A percentile compares a stretch with the other conserved stretches of the same genome.
phyloP scores from a whole-genome alignment of 2,329 filamentous ascomycete species.

The Colletotrichum sp. region DNA sequence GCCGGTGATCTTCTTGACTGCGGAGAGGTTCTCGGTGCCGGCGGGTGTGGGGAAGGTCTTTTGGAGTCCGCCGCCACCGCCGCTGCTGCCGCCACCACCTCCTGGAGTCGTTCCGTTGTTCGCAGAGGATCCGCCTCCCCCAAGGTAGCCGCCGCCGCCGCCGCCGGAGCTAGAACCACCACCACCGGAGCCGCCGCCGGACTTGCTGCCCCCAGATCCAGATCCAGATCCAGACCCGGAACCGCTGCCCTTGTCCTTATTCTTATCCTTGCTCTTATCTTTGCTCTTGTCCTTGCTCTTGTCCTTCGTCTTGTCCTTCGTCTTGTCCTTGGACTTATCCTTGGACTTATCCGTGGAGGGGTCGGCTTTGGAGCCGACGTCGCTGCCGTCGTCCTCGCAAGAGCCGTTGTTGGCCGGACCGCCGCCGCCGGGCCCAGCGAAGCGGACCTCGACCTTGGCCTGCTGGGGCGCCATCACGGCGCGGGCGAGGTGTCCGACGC shows the following conservation, averaged over 20 bases:
- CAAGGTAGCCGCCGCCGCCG: background rate
- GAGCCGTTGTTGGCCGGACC: background rate
- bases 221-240: background rate
- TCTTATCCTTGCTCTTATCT: background rate
- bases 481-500: background rate
- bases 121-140: background rate
- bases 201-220: background rate
- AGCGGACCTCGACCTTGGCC: background rate
- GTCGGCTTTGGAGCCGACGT: background rate
- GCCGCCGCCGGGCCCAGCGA: background rate
- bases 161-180: background rate
- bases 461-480: slow-evolving; percentile 6
- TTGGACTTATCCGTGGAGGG: background rate
- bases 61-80: background rate
- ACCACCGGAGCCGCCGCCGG: background rate
- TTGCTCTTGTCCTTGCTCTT: background rate
- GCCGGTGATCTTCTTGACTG: slow-evolving; percentile 42
- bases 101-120: background rate
- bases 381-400: background rate
- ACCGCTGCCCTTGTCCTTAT: background rate
- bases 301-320: background rate
- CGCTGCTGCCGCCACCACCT: background rate
- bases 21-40: slow-evolving; percentile 39
- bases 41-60: slow-evolving; percentile 27
- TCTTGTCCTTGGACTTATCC: slow-evolving; percentile 5